These are phyloP conservation scores for Cryomyces antarcticus DNA, from an alignment of 495 filamentous ascomycete genomes.

Conservation along the genomic window DNA sequence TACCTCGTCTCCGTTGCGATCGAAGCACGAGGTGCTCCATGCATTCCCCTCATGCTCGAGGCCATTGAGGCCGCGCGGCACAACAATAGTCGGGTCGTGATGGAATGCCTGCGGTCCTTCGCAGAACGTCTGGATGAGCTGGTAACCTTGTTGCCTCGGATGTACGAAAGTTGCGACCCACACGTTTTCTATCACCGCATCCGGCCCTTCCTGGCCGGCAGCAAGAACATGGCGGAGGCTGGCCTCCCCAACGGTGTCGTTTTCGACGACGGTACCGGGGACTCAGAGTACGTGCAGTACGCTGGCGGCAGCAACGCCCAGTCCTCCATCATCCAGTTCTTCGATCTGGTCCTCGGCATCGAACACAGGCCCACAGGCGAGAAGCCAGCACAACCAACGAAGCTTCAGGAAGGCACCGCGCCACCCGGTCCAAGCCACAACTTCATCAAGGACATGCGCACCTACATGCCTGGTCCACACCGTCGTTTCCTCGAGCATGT, in stretches of 20 bases:
- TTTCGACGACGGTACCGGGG: constrained; percentile 57
- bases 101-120: constrained; percentile 49
- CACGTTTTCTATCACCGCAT: constrained; percentile 87
- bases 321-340: constrained; percentile 85
- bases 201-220: constrained; percentile 81
- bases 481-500: constrained; percentile 73
- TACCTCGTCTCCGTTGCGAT: constrained; percentile 90
- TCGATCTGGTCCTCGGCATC: constrained; percentile 78
- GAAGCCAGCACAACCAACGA: constrained; percentile 24
- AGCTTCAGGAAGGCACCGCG: constrained; percentile 28
- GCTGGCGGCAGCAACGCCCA: constrained; percentile 90
- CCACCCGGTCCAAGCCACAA: constrained; percentile 45
- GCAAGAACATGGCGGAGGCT: constrained; percentile 90
- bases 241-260: constrained; percentile 72
- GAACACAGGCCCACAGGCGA: constrained; percentile 84
- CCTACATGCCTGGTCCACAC: constrained; percentile 89
- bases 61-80: constrained; percentile 66
- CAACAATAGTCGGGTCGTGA: constrained; percentile 49
- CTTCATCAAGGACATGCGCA: constrained; percentile 91
- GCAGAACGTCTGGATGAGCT: constrained; percentile 80
- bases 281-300: constrained; percentile 51
- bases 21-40: constrained; percentile 79
- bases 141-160: constrained; percentile 46
- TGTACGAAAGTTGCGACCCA: constrained; percentile 87
- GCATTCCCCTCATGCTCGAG: constrained; percentile 67